These are phyloP conservation scores for Aspergillus sp. DNA, from an alignment of 2,329 filamentous ascomycete genomes.

Conservation along the genomic window DNA sequence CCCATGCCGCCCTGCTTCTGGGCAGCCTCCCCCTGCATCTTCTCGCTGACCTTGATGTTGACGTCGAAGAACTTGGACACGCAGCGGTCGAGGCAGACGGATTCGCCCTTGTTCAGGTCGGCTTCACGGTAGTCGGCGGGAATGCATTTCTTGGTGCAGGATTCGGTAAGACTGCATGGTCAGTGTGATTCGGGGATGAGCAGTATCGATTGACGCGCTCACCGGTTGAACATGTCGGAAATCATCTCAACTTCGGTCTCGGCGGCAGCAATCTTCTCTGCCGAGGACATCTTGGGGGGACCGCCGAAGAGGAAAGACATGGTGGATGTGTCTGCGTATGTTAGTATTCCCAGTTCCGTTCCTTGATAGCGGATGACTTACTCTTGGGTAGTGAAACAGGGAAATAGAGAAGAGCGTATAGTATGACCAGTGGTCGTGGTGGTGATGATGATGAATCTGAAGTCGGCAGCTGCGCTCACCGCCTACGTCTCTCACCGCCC, in stretches of 20 bases:
- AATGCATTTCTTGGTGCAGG: slow-evolving; percentile 92
- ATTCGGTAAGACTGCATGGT: slow-evolving; percentile 68
- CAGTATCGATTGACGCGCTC: slow-evolving; percentile 26
- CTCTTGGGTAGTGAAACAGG: too few species aligned
- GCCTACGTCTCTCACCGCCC: slow-evolving; percentile 25
- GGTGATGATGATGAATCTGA: slow-evolving; percentile 6
- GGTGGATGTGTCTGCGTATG: slow-evolving; percentile 25
- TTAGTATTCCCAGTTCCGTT: neutral
- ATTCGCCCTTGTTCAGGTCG: slow-evolving; percentile 98
- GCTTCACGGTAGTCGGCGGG: slow-evolving; percentile 89
- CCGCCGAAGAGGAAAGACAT: slow-evolving; percentile 75
- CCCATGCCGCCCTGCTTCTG: slow-evolving; percentile 60
- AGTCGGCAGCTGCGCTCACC: slow-evolving; percentile 18
- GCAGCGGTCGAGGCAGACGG: slow-evolving; percentile 96
- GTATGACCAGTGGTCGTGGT: too few species aligned
- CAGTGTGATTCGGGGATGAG: neutral
- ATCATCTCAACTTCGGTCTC: slow-evolving; percentile 98
- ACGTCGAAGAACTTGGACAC: slow-evolving; percentile 98
- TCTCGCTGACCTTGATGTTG: slow-evolving; percentile 95
- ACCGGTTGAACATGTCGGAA: slow-evolving; percentile 98
- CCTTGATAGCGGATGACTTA: too few species aligned
- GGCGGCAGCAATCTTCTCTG: slow-evolving; percentile 94
- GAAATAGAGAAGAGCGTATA: too few species aligned
- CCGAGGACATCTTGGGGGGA: slow-evolving; percentile 82
- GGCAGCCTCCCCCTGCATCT: slow-evolving; percentile 86